phyloP scores from a whole-genome alignment of 352 stramenopile species.

The Blastocystis sp. region DNA sequence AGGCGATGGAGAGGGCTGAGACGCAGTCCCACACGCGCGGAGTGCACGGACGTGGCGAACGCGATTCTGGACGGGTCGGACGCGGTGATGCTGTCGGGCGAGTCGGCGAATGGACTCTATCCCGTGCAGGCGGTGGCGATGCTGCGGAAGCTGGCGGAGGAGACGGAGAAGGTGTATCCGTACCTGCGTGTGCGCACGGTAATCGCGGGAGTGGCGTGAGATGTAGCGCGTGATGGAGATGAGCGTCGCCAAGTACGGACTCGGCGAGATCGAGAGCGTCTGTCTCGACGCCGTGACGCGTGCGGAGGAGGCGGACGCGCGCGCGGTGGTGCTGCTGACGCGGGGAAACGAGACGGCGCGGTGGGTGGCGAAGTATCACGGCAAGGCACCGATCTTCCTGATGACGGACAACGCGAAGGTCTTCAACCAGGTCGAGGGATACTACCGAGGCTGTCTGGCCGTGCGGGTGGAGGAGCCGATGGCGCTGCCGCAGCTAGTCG shows the following conservation, averaged over 20 bases:
- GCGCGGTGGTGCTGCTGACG: not conserved
- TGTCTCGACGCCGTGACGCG: slow-evolving; percentile 1
- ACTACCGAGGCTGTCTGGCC: not conserved
- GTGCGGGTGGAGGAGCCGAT: not conserved
- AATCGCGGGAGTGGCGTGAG: not conserved
- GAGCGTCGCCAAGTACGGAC: slow-evolving; percentile 12
- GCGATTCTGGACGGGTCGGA: slow-evolving; percentile 92
- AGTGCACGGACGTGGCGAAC: slow-evolving; percentile 97
- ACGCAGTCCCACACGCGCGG: slow-evolving; percentile 80
- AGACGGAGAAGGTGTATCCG: slow-evolving; percentile 52
- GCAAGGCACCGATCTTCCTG: slow-evolving; percentile 69
- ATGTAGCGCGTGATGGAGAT: slow-evolving; percentile 22
- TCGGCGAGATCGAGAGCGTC: not conserved
- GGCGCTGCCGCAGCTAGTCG: not conserved
- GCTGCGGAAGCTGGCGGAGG: slow-evolving; percentile 53
- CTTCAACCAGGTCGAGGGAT: slow-evolving; percentile 27
- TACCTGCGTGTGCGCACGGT: not conserved
- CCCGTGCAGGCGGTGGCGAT: slow-evolving; percentile 83
- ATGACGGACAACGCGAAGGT: slow-evolving; percentile 63
- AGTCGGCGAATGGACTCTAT: slow-evolving; percentile 93
- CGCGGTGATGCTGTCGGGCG: slow-evolving; percentile 91
- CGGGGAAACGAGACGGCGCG: slow-evolving; percentile 60
- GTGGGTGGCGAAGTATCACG: slow-evolving; percentile 71
- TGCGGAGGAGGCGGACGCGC: not conserved
- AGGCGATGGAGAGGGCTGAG: not conserved